A percentile compares a stretch with the other conserved stretches of the same genome.
Evolutionary conservation across 192 early-diverging fungal genomes (phyloP).

Genomic region (Gorgonomyces haynaldii): DNA sequence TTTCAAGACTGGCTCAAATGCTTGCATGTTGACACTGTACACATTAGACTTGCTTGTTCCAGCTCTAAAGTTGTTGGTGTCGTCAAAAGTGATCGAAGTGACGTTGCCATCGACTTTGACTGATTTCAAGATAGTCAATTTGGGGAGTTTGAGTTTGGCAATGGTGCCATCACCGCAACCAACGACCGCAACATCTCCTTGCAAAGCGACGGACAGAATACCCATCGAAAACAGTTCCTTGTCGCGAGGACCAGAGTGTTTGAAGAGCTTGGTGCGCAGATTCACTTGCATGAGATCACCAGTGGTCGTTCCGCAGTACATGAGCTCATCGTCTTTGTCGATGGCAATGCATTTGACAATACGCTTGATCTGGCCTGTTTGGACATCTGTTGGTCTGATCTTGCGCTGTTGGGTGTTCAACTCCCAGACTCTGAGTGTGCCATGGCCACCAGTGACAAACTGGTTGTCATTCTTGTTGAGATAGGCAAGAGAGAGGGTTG

Average conservation of each 20-base stretch:
- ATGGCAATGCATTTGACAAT: conserved; percentile 43
- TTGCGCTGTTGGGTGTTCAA: conserved; percentile 36
- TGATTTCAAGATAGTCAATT: conserved; percentile 42
- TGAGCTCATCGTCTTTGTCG: conserved; percentile 38
- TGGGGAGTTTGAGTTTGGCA: conserved; percentile 32
- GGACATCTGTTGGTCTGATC: conserved; percentile 34
- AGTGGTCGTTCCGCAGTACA: conserved; percentile 52
- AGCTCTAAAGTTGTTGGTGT: conserved; percentile 23
- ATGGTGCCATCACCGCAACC: conserved; percentile 48
- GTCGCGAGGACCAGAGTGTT: conserved; percentile 33
- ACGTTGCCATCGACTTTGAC: conserved; percentile 45
- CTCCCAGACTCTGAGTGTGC: conserved; percentile 45
- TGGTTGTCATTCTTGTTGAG: conserved; percentile 34
- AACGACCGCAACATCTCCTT: conserved; percentile 27
- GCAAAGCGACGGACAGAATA: conserved; percentile 33
- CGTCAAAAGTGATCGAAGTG: conserved; percentile 40
- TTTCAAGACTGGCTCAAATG: conserved; percentile 26
- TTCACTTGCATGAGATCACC: conserved; percentile 43
- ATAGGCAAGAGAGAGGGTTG: conserved; percentile 33
- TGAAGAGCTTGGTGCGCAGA: conserved; percentile 37
- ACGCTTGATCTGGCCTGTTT: conserved; percentile 47
- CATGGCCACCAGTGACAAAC: conserved; percentile 43
- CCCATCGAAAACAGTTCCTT: conserved; percentile 45
- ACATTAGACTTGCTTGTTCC: conserved; percentile 44
- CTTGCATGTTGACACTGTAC: conserved; percentile 25